These are phyloP conservation scores for Acanthamoeba healyi DNA, from an alignment of 208 protist species.

Conservation along the genomic window DNA sequence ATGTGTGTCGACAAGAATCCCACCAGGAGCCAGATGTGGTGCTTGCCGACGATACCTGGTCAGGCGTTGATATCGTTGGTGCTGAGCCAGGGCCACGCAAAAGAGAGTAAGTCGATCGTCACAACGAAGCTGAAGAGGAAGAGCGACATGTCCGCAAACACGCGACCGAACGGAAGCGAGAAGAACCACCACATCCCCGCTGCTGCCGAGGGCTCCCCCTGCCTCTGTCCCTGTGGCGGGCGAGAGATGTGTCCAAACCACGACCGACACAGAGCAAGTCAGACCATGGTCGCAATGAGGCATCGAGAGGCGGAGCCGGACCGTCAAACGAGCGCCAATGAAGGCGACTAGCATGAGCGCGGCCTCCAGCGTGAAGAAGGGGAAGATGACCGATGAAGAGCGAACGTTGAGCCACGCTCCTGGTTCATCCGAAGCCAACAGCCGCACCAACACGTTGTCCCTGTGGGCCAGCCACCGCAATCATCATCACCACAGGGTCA, in stretches of 20 bases:
- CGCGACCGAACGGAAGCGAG: not conserved
- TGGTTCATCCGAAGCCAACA: constrained; percentile 14
- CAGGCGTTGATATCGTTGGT: too few species aligned
- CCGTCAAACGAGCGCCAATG: not conserved
- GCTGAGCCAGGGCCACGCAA: not conserved
- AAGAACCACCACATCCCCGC: not conserved
- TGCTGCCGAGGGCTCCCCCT: not conserved
- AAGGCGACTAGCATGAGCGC: not conserved
- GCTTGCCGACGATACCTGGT: not conserved
- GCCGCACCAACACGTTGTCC: not conserved
- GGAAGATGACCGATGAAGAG: not conserved
- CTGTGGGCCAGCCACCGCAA: too few species aligned
- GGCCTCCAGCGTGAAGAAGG: constrained; percentile 38
- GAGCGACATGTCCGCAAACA: not conserved
- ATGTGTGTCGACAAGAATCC: too few species aligned
- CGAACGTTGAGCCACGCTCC: constrained; percentile 17
- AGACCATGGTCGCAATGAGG: not conserved
- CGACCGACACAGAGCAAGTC: not conserved
- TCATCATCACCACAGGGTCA: too few species aligned
- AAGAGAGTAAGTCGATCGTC: not conserved
- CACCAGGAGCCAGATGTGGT: not conserved
- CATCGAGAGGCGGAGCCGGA: not conserved
- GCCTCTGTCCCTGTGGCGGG: not conserved
- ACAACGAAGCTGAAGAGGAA: constrained; percentile 26
- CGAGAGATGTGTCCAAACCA: too few species aligned